Evolutionary conservation across 2,329 filamentous ascomycete species (phyloP).

Genomic region (Beauveria australis): DNA sequence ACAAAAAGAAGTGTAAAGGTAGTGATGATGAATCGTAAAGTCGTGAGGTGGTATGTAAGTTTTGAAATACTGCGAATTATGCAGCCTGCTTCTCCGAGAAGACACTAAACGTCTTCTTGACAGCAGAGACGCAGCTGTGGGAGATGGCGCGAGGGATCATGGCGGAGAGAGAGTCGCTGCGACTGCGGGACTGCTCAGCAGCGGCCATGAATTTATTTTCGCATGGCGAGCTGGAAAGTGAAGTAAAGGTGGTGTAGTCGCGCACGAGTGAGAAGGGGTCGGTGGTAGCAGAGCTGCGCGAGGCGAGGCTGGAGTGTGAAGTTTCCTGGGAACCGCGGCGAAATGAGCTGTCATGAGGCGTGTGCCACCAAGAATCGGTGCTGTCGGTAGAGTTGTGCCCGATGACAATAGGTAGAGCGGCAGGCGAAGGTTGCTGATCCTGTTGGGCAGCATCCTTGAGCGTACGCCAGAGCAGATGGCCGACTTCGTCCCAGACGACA

Average conservation of each 20-base stretch:
- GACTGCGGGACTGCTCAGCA: background rate
- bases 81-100: constrained; percentile 2
- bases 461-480: constrained; percentile 26
- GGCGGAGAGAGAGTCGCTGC: constrained; percentile 7
- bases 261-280: background rate
- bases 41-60: background rate
- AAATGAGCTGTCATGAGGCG: background rate
- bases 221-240: constrained; percentile 5
- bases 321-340: constrained; percentile 9
- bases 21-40: background rate
- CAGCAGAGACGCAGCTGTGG: constrained; percentile 6
- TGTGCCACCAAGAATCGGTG: constrained; percentile 2
- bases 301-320: constrained; percentile 4
- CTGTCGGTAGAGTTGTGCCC: background rate
- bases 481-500: constrained; percentile 31
- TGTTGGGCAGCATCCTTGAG: constrained; percentile 13
- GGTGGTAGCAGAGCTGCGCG: background rate
- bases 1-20: background rate
- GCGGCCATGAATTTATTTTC: background rate
- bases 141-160: constrained; percentile 10
- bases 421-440: constrained; percentile 4
- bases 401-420: background rate
- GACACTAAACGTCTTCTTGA: constrained; percentile 10
- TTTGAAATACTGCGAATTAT: background rate
- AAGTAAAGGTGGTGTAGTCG: constrained; percentile 2